A percentile compares a stretch with the other conserved stretches of the same genome.
phyloP scores from a whole-genome alignment of 192 early-diverging fungal genomes.

The Rhizophagus sp. region DNA sequence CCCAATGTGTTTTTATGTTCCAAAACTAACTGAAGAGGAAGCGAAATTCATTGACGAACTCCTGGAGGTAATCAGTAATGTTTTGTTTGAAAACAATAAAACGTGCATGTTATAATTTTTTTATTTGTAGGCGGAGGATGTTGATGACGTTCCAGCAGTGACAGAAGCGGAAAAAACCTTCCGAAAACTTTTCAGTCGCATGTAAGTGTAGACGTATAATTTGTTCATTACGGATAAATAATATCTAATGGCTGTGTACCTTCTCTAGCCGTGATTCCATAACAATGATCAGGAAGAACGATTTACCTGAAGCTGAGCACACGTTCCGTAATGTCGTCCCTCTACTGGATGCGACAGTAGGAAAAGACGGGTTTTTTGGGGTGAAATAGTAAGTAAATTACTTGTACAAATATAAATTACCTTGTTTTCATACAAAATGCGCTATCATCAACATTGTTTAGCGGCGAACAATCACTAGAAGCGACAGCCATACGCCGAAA shows the following conservation, averaged over 20 bases:
- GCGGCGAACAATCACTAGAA: conserved; percentile 32
- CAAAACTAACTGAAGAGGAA: conserved; percentile 29
- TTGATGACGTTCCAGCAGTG: conserved; percentile 7
- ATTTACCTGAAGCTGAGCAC: conserved; percentile 26
- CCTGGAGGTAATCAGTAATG: conserved; percentile 22
- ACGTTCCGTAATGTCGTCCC: conserved; percentile 21
- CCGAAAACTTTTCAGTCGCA: conserved; percentile 23
- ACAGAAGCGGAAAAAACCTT: neutral
- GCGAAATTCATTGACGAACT: conserved; percentile 24
- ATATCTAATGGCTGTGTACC: conserved; percentile 15
- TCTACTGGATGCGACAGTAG: conserved; percentile 16
- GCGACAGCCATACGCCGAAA: conserved; percentile 26
- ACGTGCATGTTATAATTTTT: conserved; percentile 5
- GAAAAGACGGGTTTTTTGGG: conserved; percentile 23
- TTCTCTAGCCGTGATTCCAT: conserved; percentile 1
- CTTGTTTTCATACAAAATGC: conserved; percentile 10
- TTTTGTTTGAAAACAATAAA: conserved; percentile 24
- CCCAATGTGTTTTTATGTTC: conserved; percentile 21
- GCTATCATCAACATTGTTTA: conserved; percentile 6
- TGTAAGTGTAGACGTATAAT: conserved; percentile 29
- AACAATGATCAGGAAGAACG: conserved; percentile 31
- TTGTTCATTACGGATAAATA: conserved; percentile 10
- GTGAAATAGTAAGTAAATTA: conserved; percentile 30
- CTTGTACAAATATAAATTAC: conserved; percentile 23
- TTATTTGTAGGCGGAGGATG: conserved; percentile 28